Evolutionary conservation across 2,329 filamentous ascomycete species (phyloP).

Genomic region (Verticillium isaacii): DNA sequence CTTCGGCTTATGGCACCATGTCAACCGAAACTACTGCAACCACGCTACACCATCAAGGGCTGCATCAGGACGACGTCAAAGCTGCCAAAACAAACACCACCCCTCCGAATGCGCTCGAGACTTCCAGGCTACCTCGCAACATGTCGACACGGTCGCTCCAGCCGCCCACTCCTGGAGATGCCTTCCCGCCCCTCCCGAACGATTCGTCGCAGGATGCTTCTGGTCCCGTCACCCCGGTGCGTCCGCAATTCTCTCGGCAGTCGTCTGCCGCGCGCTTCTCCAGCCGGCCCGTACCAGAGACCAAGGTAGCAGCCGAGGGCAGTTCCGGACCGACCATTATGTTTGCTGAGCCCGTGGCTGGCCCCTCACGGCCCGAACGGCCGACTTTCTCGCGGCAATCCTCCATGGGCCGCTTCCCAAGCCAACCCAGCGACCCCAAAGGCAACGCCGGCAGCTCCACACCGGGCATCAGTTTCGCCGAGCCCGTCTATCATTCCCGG

Average conservation of each 20-base stretch:
- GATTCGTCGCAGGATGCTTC: background rate
- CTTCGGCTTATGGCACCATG: conserved; percentile 18
- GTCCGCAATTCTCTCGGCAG: conserved; percentile 47
- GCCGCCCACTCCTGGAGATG: background rate
- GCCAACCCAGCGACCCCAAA: conserved; percentile 55
- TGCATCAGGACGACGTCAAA: background rate
- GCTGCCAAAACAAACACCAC: background rate
- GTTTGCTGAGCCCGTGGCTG: conserved; percentile 53
- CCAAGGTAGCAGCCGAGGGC: conserved; percentile 60
- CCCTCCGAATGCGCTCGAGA: background rate
- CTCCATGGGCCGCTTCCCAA: conserved; percentile 56
- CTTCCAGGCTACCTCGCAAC: background rate
- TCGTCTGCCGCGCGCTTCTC: conserved; percentile 60
- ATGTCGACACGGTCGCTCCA: background rate
- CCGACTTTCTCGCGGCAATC: conserved; percentile 35
- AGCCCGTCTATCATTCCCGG: conserved; percentile 33
- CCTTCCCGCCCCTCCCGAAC: background rate
- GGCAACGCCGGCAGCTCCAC: conserved; percentile 50
- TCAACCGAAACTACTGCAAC: background rate
- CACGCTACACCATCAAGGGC: background rate
- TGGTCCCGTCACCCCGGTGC: conserved; percentile 18
- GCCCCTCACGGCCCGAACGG: conserved; percentile 24
- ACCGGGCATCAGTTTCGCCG: conserved; percentile 60
- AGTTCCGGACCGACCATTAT: conserved; percentile 67
- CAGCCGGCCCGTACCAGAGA: conserved; percentile 67